Evolutionary conservation across 352 stramenopile genomes (phyloP), one percentile per base, ranked within the genome.

Genomic region (Globisporangium perplexum): DNA sequence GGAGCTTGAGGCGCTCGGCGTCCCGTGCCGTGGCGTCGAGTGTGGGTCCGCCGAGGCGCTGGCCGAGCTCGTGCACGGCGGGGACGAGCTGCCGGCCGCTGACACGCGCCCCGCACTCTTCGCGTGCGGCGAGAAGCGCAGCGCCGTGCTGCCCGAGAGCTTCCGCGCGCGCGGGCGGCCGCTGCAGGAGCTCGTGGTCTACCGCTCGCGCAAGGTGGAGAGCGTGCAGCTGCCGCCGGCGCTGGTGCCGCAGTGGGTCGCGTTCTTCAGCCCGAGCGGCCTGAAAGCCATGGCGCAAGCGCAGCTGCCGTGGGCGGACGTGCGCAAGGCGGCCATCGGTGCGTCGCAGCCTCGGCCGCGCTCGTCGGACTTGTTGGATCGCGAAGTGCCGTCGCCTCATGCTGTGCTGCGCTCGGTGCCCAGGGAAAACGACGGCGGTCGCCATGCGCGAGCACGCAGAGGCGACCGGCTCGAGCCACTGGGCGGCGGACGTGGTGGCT

Each of bases 181-280:
- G 1, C 50, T 93, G 14, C 53, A 84, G 53, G 72, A 93, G 62
- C 64, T 93, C 31, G 50, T 71, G 1, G 83, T 91, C 24, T 93
- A 93, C 52, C 55, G 65, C 20, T 85, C 77, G 28, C 77, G 69
- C 47, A 48, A 72, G 2, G 63, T 88, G 11, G 47, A 69, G n/a
- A 62, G 69, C 20, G 63, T 91, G 7, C 47, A 59, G 31, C 45
- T 91, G 33, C 73, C 80, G 36, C 41, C 52, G 14, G 61, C 53
- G 41, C 76, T 68, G 28, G 49, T 46, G 24, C 80, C 78, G 7
- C 54, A 80, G 14, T 93, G 83, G 83, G 62, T 91, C 30, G 80
- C 76, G 17, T 91, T 86, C 65, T 93, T 93, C 55, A 93, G 83
- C 55, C 83, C 83, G 0, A 93, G 83, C 38, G 83, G 83, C 4